These are phyloP conservation scores for Houttuynia cordata DNA, from an alignment of 164 flowering plant species.

Conservation along the genomic window DNA sequence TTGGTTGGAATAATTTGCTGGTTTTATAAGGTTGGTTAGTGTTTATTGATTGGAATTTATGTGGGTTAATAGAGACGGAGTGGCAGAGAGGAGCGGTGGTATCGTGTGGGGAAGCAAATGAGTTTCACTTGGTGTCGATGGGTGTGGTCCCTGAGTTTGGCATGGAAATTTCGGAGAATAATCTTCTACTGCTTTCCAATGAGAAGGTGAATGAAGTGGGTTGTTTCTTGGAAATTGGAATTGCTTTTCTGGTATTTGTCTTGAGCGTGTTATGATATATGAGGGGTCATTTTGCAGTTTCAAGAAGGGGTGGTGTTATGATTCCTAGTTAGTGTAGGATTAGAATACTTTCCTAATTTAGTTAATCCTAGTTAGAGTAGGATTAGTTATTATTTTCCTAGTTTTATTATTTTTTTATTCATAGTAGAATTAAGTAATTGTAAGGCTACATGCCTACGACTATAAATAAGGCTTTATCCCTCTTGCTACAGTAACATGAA, in stretches of 20 bases:
- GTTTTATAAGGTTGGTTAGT: background rate
- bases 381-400: too few species aligned
- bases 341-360: too few species aligned
- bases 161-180: constrained; percentile 35
- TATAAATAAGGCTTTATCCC: too few species aligned
- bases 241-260: background rate
- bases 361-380: too few species aligned
- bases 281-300: constrained; percentile 33
- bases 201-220: constrained; percentile 33
- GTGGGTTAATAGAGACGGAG: constrained; percentile 23
- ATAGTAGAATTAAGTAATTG: too few species aligned
- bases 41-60: background rate
- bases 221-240: background rate
- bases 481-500: too few species aligned
- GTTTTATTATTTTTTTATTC: too few species aligned
- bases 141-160: constrained; percentile 22
- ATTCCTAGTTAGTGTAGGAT: too few species aligned
- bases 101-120: constrained; percentile 40
- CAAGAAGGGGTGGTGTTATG: constrained; percentile 29
- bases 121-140: constrained; percentile 45
- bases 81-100: constrained; percentile 30
- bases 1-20: background rate
- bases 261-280: background rate
- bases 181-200: constrained; percentile 62
- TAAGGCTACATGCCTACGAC: too few species aligned